These are phyloP conservation scores for Microcyclosporella mali DNA, from an alignment of 2,329 filamentous ascomycete species.

Conservation along the genomic window DNA sequence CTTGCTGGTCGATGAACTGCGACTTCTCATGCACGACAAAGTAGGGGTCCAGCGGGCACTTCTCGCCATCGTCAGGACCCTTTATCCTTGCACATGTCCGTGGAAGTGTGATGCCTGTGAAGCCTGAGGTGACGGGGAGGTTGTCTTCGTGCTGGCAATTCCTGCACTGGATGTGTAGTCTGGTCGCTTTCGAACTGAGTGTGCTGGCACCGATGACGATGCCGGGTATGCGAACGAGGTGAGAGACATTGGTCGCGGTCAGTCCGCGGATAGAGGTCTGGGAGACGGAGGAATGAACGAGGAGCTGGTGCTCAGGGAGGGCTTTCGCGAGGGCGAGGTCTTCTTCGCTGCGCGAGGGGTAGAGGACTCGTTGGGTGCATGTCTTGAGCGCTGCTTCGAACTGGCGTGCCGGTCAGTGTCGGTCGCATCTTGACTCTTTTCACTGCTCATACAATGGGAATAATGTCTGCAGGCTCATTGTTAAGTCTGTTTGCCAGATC, in stretches of 20 bases:
- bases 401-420: conserved; percentile 42
- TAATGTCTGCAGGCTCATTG: conserved; percentile 84
- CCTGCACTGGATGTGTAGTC: conserved; percentile 79
- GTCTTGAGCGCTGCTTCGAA: conserved; percentile 86
- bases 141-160: conserved; percentile 69
- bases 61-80: conserved; percentile 53
- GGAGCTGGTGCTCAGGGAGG: conserved; percentile 81
- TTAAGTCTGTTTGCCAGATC: conserved; percentile 85
- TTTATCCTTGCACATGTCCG: conserved; percentile 62
- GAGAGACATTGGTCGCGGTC: conserved; percentile 84
- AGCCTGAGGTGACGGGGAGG: conserved; percentile 73
- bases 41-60: conserved; percentile 90
- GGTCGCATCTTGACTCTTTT: not conserved
- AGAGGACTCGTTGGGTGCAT: conserved; percentile 90
- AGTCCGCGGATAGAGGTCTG: conserved; percentile 91
- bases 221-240: conserved; percentile 91
- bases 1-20: conserved; percentile 93
- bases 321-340: conserved; percentile 44
- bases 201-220: conserved; percentile 97
- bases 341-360: conserved; percentile 62
- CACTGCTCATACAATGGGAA: conserved; percentile 65
- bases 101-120: conserved; percentile 79
- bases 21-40: conserved; percentile 93
- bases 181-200: conserved; percentile 89
- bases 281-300: conserved; percentile 85